These are phyloP conservation scores for Claviceps paspali DNA, from an alignment of 2,329 filamentous ascomycete species.

Conservation along the genomic window DNA sequence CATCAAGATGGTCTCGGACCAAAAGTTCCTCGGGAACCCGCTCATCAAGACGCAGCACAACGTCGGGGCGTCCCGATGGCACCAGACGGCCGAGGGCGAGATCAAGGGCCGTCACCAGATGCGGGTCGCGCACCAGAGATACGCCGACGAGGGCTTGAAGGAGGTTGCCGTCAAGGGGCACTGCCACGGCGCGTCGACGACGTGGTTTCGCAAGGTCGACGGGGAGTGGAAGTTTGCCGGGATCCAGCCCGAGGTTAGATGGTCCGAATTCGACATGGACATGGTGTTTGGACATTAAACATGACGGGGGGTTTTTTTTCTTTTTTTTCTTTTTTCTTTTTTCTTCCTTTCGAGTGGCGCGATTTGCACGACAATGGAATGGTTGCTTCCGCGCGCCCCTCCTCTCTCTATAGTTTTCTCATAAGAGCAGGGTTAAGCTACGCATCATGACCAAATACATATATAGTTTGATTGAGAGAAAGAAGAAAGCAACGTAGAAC, in stretches of 20 bases:
- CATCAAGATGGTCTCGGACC: slow-evolving; percentile 34
- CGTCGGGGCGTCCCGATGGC: slow-evolving; percentile 36
- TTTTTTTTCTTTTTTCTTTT: too few relatives aligned
- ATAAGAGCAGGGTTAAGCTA: too few relatives aligned
- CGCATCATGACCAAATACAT: too few relatives aligned
- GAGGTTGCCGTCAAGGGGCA: slow-evolving; percentile 38
- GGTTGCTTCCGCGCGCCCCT: too few relatives aligned
- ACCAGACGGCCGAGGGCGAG: slow-evolving; percentile 29
- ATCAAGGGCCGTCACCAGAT: slow-evolving; percentile 41
- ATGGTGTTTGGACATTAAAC: background rate
- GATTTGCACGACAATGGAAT: too few relatives aligned
- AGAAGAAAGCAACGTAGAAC: too few relatives aligned
- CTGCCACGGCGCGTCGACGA: slow-evolving; percentile 35
- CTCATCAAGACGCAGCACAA: slow-evolving; percentile 41
- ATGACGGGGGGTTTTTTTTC: too few relatives aligned
- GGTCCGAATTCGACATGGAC: slow-evolving; percentile 27
- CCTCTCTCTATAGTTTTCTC: too few relatives aligned
- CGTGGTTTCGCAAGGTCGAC: slow-evolving; percentile 41
- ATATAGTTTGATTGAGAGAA: too few relatives aligned
- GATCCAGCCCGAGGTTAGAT: slow-evolving; percentile 35
- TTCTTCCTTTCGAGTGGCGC: too few relatives aligned
- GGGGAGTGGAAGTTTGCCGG: slow-evolving; percentile 44
- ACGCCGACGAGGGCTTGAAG: slow-evolving; percentile 30
- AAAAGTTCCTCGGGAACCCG: slow-evolving; percentile 36
- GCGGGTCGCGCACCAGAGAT: slow-evolving; percentile 41